Base-by-base conservation (phyloP, 805 yeast species). In the Metschnikowia henanensis region DNA sequence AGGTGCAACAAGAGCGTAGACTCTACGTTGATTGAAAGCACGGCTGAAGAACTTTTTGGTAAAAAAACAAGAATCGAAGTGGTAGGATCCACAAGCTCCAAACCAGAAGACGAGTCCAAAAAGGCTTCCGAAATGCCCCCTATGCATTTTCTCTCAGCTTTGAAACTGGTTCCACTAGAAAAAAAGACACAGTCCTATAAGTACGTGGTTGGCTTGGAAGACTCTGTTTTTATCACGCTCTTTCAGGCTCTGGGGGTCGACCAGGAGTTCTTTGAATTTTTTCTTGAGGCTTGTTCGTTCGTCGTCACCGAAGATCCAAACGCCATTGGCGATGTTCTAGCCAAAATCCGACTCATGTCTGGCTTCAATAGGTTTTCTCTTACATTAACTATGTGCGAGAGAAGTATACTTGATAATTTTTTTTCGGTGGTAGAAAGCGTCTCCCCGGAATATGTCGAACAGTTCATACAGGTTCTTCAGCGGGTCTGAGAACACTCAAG, bases 191-290 rank as follows among this genome's bases (percentile, higher is more conserved):
- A 49, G 3, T 72, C 75, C 3, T 75, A 71, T 42, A 35, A 50
- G 10, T 74, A 70, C 45, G 62, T 76, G 1, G 45, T 77, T 5
- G 39, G 45, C 2, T 29, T 76, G 1, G 47, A 61, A 1, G 35
- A 63, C 0, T 35, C 45, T 0, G 55, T 57, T 1, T 65, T 68
- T 30, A 15, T 47, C 1, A 52, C 53, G 9, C 46, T 74, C 2
- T 80, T 76, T 43, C 51, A 56, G 6, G 41, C 54, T 3, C 67
- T 74, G 8, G 83, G 82, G 1, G 57, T 81, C 1, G 86, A 81
- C 30, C 52, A 73, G 0, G 75, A 71, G 10, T 70, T 76, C 45
- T 57, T 81, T 6, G 64, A 64, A n/a, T 73, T 77, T 46, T 73
- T 66, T 43, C 37, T 80, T 7, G 76, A 74, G 22, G 75, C 84